phyloP scores from a whole-genome alignment of 306 rosid species.

The Prunus davidiana region DNA sequence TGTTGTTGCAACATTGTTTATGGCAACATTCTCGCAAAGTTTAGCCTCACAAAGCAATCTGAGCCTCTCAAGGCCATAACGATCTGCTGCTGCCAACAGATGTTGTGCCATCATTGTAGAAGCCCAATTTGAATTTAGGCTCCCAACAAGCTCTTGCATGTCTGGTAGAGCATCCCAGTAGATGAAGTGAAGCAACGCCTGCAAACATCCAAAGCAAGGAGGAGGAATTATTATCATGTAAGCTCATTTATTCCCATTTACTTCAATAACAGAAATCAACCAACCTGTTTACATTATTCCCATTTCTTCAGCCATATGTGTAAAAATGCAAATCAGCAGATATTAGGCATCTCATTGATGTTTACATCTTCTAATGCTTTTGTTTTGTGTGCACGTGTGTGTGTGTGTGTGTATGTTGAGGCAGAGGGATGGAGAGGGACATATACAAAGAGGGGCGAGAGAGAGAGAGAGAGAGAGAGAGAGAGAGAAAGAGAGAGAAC shows the following conservation, averaged over 20 bases:
- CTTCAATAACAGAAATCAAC: conserved; percentile 8
- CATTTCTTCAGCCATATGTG: neutral
- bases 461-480: conserved; percentile 6
- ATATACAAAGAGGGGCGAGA: neutral
- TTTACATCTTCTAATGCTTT: neutral
- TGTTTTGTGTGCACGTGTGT: neutral
- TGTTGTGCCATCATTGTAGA: conserved; percentile 62
- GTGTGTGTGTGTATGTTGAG: neutral
- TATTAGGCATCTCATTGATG: neutral
- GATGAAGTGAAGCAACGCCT: conserved; percentile 68
- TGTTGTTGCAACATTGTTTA: conserved; percentile 71
- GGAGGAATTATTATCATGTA: neutral
- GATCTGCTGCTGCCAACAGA: conserved; percentile 72
- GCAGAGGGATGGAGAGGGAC: neutral
- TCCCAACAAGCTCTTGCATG: conserved; percentile 47
- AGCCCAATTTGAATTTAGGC: conserved; percentile 49
- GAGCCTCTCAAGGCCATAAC: conserved; percentile 71
- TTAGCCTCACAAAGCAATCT: conserved; percentile 56
- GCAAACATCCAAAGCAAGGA: conserved; percentile 20
- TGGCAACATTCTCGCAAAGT: conserved; percentile 56
- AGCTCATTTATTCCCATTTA: neutral
- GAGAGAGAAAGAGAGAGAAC: conserved; percentile 25
- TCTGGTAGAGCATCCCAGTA: conserved; percentile 66
- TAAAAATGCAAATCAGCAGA: neutral
- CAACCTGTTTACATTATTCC: neutral